Percentiles rank a stretch among this genome's conserved stretches.
These are phyloP conservation scores for Dictyostelium capitatum DNA, from an alignment of 78 protist genomes.

Conservation along the genomic window DNA sequence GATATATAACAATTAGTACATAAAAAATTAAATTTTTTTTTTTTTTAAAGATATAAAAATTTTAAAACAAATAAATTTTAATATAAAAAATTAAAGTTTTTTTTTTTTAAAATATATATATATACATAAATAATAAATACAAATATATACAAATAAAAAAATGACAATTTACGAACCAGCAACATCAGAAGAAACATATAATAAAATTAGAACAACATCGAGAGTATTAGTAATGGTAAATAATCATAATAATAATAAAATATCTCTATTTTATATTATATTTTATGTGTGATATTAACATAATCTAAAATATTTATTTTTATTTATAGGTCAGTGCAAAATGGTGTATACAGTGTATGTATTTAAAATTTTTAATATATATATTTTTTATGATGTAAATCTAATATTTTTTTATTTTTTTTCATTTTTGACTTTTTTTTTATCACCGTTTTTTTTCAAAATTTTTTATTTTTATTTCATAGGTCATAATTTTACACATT, in stretches of 20 bases:
- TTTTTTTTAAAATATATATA: too few species aligned
- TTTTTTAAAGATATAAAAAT: background rate
- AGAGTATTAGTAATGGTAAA: slow-evolving; percentile 9
- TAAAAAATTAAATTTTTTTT: background rate
- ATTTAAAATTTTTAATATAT: background rate
- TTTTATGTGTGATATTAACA: too few species aligned
- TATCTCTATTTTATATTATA: too few species aligned
- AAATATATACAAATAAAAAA: background rate
- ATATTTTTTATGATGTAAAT: too few species aligned
- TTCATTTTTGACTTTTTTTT: too few species aligned
- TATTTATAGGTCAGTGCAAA: background rate
- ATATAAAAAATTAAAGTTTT: too few species aligned
- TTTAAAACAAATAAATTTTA: background rate
- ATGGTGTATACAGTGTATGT: slow-evolving; percentile 15
- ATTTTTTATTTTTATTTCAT: background rate
- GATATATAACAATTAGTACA: too few species aligned
- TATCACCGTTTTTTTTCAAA: too few species aligned
- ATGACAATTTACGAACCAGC: slow-evolving; percentile 22
- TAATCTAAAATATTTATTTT: too few species aligned
- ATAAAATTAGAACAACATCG: slow-evolving; percentile 1
- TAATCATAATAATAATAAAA: too few species aligned
- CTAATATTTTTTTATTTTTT: too few species aligned
- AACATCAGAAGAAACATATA: slow-evolving; percentile 17
- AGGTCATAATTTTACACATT: slow-evolving; percentile 16
- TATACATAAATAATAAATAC: too few species aligned